Evolutionary conservation across 495 filamentous ascomycete species (phyloP), one percentile per base, ranked within the genome.

Genomic region (Ramalina peruviana): DNA sequence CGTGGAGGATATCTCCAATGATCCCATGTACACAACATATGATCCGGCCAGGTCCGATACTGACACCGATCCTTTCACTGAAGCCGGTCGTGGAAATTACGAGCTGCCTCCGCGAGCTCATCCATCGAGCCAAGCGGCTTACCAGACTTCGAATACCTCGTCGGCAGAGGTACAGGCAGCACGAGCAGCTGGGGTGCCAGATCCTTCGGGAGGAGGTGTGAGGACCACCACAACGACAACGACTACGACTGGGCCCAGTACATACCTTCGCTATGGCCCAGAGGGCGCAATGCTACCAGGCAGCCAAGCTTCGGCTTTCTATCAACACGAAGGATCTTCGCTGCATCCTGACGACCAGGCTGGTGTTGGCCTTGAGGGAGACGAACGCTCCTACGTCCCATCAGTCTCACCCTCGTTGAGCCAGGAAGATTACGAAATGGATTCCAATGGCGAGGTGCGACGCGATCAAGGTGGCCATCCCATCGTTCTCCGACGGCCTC

Each of bases 11-110:
- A 21, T 21, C 21, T 45, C 42, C 7, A 45, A 45, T 26, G 59
- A 64, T 11, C 67, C 68, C 13, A 68, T 70, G 48, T 78, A 79
- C 52, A 69, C 63, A 3, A 51, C 51, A 19, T 62, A 65, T 38
- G 65, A 69, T 52, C 57, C 60, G 27, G 51, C 69, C 0, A 63
- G 67, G 65, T 53, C 57, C 49, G 21, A 64, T 13, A 76, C 76
- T 2, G 74, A 72, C 41, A 80, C 76, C 3, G 79, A 82, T 54
- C 78, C 79, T 4, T 83, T 80, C 55, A 67, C 64, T 7, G 69
- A 71, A 59, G 58, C 63, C 38, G 69, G 70, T 45, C 63, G 58
- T 39, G 62, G 58, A 43, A 62, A 60, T 41, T 39, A 54, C 25
- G 53, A 36, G 39, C 46, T 23, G 48, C 43, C 20, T 43, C 53